Percentiles rank a stretch among this genome's conserved stretches.
Evolutionary conservation across 2,329 filamentous ascomycete genomes (phyloP).

Genomic region (Aspergillus sp.): DNA sequence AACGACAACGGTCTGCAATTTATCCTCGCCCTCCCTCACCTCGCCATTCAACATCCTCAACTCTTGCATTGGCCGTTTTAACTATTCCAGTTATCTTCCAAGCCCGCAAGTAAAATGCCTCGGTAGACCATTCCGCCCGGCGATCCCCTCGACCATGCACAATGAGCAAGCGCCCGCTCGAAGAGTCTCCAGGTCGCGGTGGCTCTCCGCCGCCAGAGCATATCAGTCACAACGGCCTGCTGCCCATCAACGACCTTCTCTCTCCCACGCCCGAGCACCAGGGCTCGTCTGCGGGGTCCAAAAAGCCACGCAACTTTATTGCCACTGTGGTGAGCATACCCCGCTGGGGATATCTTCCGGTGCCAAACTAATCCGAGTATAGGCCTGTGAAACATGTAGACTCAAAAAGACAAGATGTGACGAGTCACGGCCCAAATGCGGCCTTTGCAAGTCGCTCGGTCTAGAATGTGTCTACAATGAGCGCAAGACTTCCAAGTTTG

Average conservation of each 20-base stretch:
- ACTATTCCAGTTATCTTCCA: not conserved
- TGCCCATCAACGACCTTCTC: constrained; percentile 36
- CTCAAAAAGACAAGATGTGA: constrained; percentile 57
- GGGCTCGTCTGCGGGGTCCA: constrained; percentile 26
- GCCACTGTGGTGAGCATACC: constrained; percentile 35
- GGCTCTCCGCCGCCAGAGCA: constrained; percentile 25
- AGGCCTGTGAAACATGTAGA: constrained; percentile 56
- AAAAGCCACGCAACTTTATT: constrained; percentile 41
- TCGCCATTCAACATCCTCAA: not conserved
- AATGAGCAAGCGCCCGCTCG: constrained; percentile 40
- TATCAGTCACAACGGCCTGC: constrained; percentile 26
- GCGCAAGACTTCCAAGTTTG: constrained; percentile 54
- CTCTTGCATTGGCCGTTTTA: not conserved
- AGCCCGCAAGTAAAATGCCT: not conserved
- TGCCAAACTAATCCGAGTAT: constrained; percentile 1
- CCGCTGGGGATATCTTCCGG: not conserved
- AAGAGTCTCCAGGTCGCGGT: constrained; percentile 29
- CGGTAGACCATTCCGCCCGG: not conserved
- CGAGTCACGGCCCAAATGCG: constrained; percentile 54
- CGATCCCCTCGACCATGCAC: constrained; percentile 26
- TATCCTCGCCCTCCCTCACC: not conserved
- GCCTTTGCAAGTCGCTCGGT: constrained; percentile 51
- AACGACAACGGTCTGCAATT: not conserved
- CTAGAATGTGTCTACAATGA: constrained; percentile 55
- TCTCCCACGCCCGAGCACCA: constrained; percentile 35